phyloP scores from a whole-genome alignment of 805 yeast species.

The Wickerhamiella slavikovae region DNA sequence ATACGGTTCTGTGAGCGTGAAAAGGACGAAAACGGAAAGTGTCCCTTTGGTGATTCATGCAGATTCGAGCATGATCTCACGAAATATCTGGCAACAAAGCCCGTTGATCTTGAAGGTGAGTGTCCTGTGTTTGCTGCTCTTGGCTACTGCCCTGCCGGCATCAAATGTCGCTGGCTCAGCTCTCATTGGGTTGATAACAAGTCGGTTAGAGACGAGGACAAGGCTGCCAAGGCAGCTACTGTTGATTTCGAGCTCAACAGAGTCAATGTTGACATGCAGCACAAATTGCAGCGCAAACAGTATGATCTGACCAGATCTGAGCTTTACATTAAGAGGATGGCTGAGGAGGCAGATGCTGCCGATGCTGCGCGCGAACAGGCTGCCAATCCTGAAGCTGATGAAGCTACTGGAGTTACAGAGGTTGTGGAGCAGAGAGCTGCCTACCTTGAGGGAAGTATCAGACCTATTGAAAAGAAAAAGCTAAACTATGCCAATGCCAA shows the following conservation, averaged over 20 bases:
- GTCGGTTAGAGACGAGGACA: conserved; percentile 25
- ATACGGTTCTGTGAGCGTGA: conserved; percentile 10
- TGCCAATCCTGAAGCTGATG: conserved; percentile 5
- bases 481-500: conserved; percentile 52
- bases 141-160: conserved; percentile 84
- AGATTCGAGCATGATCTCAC: conserved; percentile 56
- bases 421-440: conserved; percentile 20
- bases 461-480: conserved; percentile 61
- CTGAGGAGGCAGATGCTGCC: conserved; percentile 26
- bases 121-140: conserved; percentile 72
- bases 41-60: conserved; percentile 52
- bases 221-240: conserved; percentile 18
- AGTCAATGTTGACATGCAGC: conserved; percentile 27
- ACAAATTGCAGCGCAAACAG: conserved; percentile 36
- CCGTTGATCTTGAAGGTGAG: conserved; percentile 45
- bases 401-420: too few relatives aligned
- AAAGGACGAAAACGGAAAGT: conserved; percentile 7
- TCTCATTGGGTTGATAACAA: conserved; percentile 33
- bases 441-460: conserved; percentile 62
- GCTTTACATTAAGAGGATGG: conserved; percentile 40
- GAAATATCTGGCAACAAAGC: conserved; percentile 43
- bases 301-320: conserved; percentile 39
- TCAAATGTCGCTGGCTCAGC: conserved; percentile 78
- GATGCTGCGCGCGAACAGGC: conserved; percentile 3
- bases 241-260: conserved; percentile 43